Evolutionary conservation across 148 eudicot species (phyloP).

Genomic region (Vaccinium corymbosum): DNA sequence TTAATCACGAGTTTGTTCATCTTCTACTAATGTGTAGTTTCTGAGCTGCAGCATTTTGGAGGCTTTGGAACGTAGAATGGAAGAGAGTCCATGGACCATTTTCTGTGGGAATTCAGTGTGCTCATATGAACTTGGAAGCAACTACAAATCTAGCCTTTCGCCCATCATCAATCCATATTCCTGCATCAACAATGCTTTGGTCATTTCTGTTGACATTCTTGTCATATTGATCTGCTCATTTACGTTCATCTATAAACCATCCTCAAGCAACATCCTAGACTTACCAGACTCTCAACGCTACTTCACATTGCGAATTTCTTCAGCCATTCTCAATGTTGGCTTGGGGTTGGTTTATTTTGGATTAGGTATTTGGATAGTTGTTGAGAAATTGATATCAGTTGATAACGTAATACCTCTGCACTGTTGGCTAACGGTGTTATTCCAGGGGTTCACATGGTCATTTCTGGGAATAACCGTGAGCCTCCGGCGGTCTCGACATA

Average conservation of each 20-base stretch:
- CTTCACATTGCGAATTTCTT: conserved; percentile 3
- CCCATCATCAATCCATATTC: conserved; percentile 22
- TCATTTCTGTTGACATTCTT: conserved; percentile 16
- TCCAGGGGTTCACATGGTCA: conserved; percentile 34
- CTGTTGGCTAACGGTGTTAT: conserved; percentile 30
- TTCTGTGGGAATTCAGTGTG: conserved; percentile 23
- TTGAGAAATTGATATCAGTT: conserved; percentile 15
- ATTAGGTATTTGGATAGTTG: conserved; percentile 23
- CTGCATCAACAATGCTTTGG: conserved; percentile 26
- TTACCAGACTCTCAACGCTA: background rate
- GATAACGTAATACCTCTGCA: conserved; percentile 25
- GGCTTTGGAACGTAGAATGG: background rate
- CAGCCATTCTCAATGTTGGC: conserved; percentile 24
- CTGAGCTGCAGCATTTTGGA: background rate
- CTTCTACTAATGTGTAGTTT: background rate
- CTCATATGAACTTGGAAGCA: conserved; percentile 5
- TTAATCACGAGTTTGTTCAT: too few relatives aligned
- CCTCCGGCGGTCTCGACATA: conserved; percentile 1
- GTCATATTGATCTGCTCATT: conserved; percentile 16
- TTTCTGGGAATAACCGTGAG: conserved; percentile 20
- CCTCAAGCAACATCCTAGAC: background rate
- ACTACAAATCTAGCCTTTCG: conserved; percentile 10
- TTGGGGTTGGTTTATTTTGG: conserved; percentile 28
- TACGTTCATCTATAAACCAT: conserved; percentile 7
- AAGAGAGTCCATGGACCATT: conserved; percentile 5